phyloP scores from a whole-genome alignment of 1,284 basidiomycete genomes.

The Cystobasidium pallidum region DNA sequence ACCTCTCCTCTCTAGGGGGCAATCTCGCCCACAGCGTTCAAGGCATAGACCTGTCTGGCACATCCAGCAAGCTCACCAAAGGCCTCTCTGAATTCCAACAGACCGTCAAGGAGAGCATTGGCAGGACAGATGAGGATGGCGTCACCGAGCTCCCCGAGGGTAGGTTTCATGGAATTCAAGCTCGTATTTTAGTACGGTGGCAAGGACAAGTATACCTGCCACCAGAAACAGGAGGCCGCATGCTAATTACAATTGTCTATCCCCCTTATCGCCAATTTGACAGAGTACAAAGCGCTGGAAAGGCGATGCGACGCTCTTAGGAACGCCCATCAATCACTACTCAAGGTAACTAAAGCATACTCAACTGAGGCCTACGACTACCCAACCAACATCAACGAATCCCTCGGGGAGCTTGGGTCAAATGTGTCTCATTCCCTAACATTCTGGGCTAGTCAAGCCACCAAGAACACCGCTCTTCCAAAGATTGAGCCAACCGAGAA shows the following conservation, averaged over 20 bases:
- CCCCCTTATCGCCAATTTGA: neutral
- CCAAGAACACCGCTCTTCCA: slow-evolving; percentile 78
- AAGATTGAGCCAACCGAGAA: slow-evolving; percentile 64
- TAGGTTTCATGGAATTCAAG: slow-evolving; percentile 51
- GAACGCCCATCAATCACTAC: slow-evolving; percentile 72
- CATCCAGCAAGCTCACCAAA: slow-evolving; percentile 47
- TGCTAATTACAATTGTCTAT: neutral
- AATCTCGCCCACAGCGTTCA: slow-evolving; percentile 40
- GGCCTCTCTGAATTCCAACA: slow-evolving; percentile 49
- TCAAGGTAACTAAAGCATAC: slow-evolving; percentile 79
- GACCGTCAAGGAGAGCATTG: slow-evolving; percentile 71
- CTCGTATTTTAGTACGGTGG: neutral
- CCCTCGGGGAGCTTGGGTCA: slow-evolving; percentile 60
- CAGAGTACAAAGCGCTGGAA: slow-evolving; percentile 94
- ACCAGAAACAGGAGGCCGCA: neutral
- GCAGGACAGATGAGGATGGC: slow-evolving; percentile 83
- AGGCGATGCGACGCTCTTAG: slow-evolving; percentile 89
- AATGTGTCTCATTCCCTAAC: slow-evolving; percentile 74
- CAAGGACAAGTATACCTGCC: neutral
- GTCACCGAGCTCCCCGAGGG: slow-evolving; percentile 94
- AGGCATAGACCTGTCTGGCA: slow-evolving; percentile 49
- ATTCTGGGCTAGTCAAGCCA: slow-evolving; percentile 86
- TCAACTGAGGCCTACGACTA: slow-evolving; percentile 88
- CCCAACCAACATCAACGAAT: slow-evolving; percentile 62
- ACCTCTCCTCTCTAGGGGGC: slow-evolving; percentile 28